phyloP scores from a whole-genome alignment of 305 asterid species.

The Lippia alba region DNA sequence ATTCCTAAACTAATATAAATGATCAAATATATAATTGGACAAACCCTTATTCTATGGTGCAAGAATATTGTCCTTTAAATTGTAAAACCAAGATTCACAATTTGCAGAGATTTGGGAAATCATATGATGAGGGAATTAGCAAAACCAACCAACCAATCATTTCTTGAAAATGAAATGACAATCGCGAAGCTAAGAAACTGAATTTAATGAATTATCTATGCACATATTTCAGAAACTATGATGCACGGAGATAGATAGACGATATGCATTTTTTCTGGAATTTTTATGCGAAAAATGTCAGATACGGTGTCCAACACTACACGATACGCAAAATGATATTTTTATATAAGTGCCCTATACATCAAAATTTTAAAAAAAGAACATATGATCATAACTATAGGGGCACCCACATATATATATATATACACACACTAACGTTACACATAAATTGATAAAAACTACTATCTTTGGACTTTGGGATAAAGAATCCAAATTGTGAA shows the following conservation, averaged over 20 bases:
- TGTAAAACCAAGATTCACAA: not conserved
- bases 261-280: no score
- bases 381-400: not conserved
- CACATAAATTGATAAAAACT: no score
- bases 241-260: no score
- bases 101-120: not conserved
- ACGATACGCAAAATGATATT: no score
- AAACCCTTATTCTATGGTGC: conserved; percentile 7
- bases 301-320: no score
- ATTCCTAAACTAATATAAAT: not conserved
- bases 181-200: not conserved
- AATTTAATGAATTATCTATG: not conserved
- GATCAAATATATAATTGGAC: not conserved
- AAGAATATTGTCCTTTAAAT: not conserved
- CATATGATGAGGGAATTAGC: not conserved
- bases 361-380: no score
- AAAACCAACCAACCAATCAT: conserved; percentile 4
- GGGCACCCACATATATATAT: not conserved
- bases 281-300: not conserved
- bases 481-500: not conserved
- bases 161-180: conserved; percentile 7
- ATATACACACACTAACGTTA: not conserved
- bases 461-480: no score
- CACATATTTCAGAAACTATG: not conserved
- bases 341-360: no score